Conservation (phyloP, 139 green algal genomes). For the Tetratostichococcus sp. region DNA sequence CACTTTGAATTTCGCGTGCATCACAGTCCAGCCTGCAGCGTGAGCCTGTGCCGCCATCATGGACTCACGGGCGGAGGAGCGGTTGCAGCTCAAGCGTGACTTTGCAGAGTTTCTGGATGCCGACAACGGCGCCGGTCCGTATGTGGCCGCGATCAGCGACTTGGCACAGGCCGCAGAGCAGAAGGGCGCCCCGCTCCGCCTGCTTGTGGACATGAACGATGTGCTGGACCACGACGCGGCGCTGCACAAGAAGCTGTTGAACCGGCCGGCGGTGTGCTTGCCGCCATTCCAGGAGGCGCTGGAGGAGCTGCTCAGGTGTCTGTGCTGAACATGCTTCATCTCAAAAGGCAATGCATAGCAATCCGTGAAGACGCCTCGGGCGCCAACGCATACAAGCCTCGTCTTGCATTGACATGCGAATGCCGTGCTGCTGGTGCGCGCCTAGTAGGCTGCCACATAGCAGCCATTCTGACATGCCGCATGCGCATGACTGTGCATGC, state of each 20-base stretch:
- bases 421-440: too few relatives aligned
- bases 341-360: too few relatives aligned
- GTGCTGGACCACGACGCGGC: slow-evolving; percentile 70
- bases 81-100: slow-evolving; percentile 60
- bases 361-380: too few relatives aligned
- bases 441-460: too few relatives aligned
- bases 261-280: slow-evolving; percentile 70
- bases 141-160: slow-evolving; percentile 47
- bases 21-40: too few relatives aligned
- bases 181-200: slow-evolving; percentile 15
- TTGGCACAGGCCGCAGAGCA: slow-evolving; percentile 43
- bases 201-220: slow-evolving; percentile 57
- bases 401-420: too few relatives aligned
- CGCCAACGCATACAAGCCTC: too few relatives aligned
- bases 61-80: slow-evolving; percentile 34
- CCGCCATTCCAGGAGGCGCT: slow-evolving; percentile 86
- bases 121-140: slow-evolving; percentile 52
- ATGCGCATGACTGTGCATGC: slow-evolving; percentile 8
- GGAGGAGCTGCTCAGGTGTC: slow-evolving; percentile 47
- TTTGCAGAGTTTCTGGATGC: slow-evolving; percentile 79
- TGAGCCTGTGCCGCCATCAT: neutral
- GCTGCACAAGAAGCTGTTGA: slow-evolving; percentile 64
- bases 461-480: too few relatives aligned
- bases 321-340: too few relatives aligned
- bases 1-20: neutral